These are phyloP conservation scores for Penicillium rolfsii DNA, from an alignment of 2,329 filamentous ascomycete species.

Conservation along the genomic window DNA sequence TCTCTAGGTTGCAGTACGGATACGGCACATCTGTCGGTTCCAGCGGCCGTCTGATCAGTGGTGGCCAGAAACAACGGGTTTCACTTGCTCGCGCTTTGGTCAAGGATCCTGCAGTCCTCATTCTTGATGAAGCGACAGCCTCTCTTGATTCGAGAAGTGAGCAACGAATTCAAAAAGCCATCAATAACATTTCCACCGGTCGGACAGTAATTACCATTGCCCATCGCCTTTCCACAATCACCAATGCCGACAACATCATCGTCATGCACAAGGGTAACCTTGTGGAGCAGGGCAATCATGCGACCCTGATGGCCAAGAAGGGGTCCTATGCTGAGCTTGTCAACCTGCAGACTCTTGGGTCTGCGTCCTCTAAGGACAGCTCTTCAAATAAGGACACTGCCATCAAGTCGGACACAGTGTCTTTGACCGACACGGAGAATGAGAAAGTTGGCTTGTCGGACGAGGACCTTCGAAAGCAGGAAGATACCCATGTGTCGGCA, in stretches of 20 bases:
- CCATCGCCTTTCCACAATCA: conserved; percentile 57
- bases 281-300: conserved; percentile 56
- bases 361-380: conserved; percentile 52
- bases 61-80: conserved; percentile 80
- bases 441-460: conserved; percentile 23
- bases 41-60: conserved; percentile 71
- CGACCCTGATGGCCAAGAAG: conserved; percentile 56
- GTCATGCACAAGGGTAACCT: conserved; percentile 58
- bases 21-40: conserved; percentile 76
- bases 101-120: conserved; percentile 68
- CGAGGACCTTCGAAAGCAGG: conserved; percentile 11
- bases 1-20: conserved; percentile 44
- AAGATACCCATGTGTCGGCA: conserved; percentile 20
- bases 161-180: conserved; percentile 56
- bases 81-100: conserved; percentile 78
- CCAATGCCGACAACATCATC: conserved; percentile 59
- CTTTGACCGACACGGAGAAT: conserved; percentile 29
- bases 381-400: conserved; percentile 51
- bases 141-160: conserved; percentile 60
- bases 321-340: conserved; percentile 32
- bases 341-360: conserved; percentile 53
- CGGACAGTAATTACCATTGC: conserved; percentile 77
- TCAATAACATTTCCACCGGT: conserved; percentile 58
- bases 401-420: conserved; percentile 34
- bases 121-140: conserved; percentile 80